Base-by-base conservation (phyloP, 177 flowering plant genomes). In the Vitis hybrid region DNA sequence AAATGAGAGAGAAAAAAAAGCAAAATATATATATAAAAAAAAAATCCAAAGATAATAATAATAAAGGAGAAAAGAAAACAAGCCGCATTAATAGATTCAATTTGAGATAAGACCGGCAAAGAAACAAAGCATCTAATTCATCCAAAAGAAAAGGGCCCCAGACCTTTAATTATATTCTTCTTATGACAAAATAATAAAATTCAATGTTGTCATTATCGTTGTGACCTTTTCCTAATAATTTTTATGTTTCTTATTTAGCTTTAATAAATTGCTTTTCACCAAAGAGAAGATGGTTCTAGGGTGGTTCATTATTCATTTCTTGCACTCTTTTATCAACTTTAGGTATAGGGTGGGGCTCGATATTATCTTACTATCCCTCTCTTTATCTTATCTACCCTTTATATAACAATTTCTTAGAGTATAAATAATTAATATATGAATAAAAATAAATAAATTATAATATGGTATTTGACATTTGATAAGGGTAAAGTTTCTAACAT, bases 401-500 rank as follows among this genome's bases (percentile, higher is more conserved):
- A 38, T 1, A 38, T 1, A 8, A 38, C 47, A 5, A 38, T 38
- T 38, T 38, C 9, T 38, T 5, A 38, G 0, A 8, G 1, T 5
- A 0, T 38, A 8, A 38, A 38, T 38, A 5, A 38, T 4, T 38
- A 38, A 38, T 38, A 38, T 6, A 38, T 38, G 47, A 5, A 38
- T 5, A 38, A 38, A 38, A 38, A n/a, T n/a, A 38, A 1, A 38
- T 4, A 38, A 38, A 38, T 38, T 38, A 38, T 38, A 38, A 38
- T 24, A 0, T 24, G 4, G 4, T 24, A 24, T 24, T 0, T 24
- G 28, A 24, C 4, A 24, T 24, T 3, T 3, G 4, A 24, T 24
- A 24, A 24, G 0, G 28, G 0, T 0, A 24, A 22, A 24, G 0
- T 24, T 24, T 0, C 4, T 24, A 3, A 24, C 4, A 24, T 0